phyloP scores from a whole-genome alignment of 1,284 basidiomycete genomes.

The Leccinum glutinopallens region DNA sequence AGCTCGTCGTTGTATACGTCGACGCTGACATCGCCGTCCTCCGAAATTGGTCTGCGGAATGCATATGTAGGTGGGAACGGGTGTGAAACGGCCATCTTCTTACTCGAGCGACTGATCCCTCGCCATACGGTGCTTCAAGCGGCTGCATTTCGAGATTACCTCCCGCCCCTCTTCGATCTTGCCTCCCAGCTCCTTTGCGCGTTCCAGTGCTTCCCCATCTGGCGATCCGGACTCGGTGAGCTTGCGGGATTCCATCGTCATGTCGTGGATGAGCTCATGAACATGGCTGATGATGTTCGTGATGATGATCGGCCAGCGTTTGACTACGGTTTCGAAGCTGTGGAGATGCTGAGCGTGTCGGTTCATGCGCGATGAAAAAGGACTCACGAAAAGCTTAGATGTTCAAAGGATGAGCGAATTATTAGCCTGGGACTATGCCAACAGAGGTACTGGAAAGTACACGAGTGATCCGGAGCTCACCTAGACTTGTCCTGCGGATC shows the following conservation, averaged over 20 bases:
- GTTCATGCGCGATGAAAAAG: not conserved
- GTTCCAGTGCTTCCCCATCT: conserved; percentile 18
- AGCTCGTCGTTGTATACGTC: conserved; percentile 79
- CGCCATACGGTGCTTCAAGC: conserved; percentile 89
- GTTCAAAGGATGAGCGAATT: not conserved
- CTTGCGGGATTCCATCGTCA: conserved; percentile 37
- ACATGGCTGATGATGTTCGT: conserved; percentile 79
- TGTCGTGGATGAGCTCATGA: conserved; percentile 57
- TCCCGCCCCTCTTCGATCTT: conserved; percentile 72
- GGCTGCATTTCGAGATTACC: conserved; percentile 80
- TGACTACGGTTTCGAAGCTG: conserved; percentile 60
- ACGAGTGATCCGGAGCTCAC: conserved; percentile 38
- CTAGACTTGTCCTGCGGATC: conserved; percentile 66
- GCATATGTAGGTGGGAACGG: not conserved
- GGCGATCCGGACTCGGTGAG: conserved; percentile 9
- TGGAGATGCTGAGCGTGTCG: conserved; percentile 27
- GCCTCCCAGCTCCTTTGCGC: conserved; percentile 30
- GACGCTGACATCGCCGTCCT: conserved; percentile 72
- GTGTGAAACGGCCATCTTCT: conserved; percentile 27
- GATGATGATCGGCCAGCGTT: conserved; percentile 90
- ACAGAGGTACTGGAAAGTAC: not conserved
- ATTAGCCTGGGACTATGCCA: conserved; percentile 8
- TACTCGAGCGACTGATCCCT: conserved; percentile 77
- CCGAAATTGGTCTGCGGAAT: conserved; percentile 57
- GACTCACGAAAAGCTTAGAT: conserved; percentile 52